Evolutionary conservation across 1,284 basidiomycete genomes (phyloP).

Genomic region (Irpex rosettiformis): DNA sequence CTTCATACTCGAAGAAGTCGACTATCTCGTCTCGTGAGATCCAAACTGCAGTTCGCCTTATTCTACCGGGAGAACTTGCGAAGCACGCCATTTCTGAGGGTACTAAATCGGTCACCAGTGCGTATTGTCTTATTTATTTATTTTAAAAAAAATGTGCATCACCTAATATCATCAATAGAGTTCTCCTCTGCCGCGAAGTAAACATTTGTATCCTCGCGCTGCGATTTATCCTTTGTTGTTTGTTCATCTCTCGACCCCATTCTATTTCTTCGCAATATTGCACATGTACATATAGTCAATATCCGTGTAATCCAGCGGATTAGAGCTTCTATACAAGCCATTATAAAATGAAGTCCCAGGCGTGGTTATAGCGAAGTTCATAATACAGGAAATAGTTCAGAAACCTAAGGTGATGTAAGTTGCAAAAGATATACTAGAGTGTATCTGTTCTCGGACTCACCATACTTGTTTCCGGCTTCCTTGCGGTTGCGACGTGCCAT

Average conservation of each 20-base stretch:
- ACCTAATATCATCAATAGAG: conserved; percentile 17
- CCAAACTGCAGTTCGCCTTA: conserved; percentile 70
- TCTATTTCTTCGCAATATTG: conserved; percentile 11
- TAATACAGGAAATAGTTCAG: conserved; percentile 1
- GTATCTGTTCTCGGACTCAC: conserved; percentile 40
- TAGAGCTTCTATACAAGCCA: background rate
- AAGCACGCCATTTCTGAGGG: conserved; percentile 87
- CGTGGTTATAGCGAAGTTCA: background rate
- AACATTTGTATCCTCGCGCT: conserved; percentile 18
- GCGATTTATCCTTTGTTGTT: conserved; percentile 15
- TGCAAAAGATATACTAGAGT: too few relatives aligned
- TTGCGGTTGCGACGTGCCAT: conserved; percentile 77
- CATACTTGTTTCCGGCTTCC: conserved; percentile 85
- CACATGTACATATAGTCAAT: conserved; percentile 14
- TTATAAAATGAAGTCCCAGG: background rate
- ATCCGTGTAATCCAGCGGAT: conserved; percentile 3
- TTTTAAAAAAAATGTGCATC: background rate
- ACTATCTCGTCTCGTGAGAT: conserved; percentile 76
- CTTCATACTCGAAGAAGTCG: conserved; percentile 72
- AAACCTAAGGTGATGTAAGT: too few relatives aligned
- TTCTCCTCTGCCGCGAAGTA: conserved; percentile 29
- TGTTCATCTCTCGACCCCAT: conserved; percentile 4
- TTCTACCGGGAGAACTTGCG: conserved; percentile 72
- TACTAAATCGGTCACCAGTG: conserved; percentile 50
- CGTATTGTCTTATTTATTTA: conserved; percentile 10